A percentile compares a stretch with the other conserved stretches of the same genome.
Evolutionary conservation across 192 early-diverging fungal genomes (phyloP).

Genomic region (Entophlyctis luteolus): DNA sequence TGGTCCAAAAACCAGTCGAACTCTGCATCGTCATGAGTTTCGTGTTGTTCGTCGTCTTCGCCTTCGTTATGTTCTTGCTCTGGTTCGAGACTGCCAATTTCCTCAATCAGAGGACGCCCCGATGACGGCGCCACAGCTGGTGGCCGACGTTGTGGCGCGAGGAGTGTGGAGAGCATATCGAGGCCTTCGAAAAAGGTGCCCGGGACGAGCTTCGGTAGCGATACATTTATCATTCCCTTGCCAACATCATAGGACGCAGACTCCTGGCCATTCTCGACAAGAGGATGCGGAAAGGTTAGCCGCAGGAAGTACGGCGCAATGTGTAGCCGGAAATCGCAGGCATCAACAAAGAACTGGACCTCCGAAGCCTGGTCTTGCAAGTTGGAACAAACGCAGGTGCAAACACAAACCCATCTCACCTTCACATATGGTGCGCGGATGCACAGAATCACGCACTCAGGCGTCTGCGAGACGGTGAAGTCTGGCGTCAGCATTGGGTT

Average conservation of each 20-base stretch:
- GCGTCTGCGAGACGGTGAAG: constrained; percentile 76
- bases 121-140: constrained; percentile 56
- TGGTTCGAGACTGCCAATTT: constrained; percentile 6
- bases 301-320: constrained; percentile 89
- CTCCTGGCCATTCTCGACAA: constrained; percentile 83
- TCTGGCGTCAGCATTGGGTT: constrained; percentile 89
- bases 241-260: constrained; percentile 76
- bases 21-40: constrained; percentile 40
- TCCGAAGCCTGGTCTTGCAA: constrained; percentile 60
- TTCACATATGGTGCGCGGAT: constrained; percentile 82
- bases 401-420: constrained; percentile 27
- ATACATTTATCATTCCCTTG: constrained; percentile 65
- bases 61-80: constrained; percentile 7
- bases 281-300: constrained; percentile 72
- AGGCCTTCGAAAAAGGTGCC: constrained; percentile 84
- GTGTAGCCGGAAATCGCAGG: constrained; percentile 80
- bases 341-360: constrained; percentile 82
- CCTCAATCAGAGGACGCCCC: constrained; percentile 23
- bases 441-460: constrained; percentile 66
- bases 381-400: not conserved
- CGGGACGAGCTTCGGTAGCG: constrained; percentile 71
- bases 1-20: constrained; percentile 90
- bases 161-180: constrained; percentile 81
- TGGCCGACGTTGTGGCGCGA: constrained; percentile 35
- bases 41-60: constrained; percentile 39